A percentile compares a stretch with the other conserved stretches of the same genome.
These are phyloP conservation scores for Wickerhamomyces sydowiorum DNA, from an alignment of 805 yeast genomes.

Conservation along the genomic window DNA sequence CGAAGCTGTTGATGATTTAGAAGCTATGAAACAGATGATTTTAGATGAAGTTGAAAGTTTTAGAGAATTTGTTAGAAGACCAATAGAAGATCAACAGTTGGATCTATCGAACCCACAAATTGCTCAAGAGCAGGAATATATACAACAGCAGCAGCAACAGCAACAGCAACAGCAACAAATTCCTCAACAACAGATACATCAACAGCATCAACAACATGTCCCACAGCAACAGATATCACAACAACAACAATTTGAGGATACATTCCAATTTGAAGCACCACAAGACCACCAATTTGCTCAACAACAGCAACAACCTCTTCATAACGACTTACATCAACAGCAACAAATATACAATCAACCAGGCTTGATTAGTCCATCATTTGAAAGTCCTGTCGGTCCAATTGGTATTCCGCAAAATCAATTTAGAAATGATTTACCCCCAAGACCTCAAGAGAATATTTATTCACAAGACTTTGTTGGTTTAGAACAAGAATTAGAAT, in stretches of 20 bases:
- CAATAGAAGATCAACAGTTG: slow-evolving; percentile 50
- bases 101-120: slow-evolving; percentile 28
- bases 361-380: slow-evolving; percentile 4
- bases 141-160: slow-evolving; percentile 5
- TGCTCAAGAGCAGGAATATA: slow-evolving; percentile 4
- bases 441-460: slow-evolving; percentile 53
- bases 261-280: neutral
- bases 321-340: slow-evolving; percentile 12
- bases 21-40: slow-evolving; percentile 68
- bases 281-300: slow-evolving; percentile 11
- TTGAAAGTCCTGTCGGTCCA: slow-evolving; percentile 25
- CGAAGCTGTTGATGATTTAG: slow-evolving; percentile 78
- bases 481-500: slow-evolving; percentile 61
- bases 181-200: slow-evolving; percentile 7
- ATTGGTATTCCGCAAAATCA: slow-evolving; percentile 47
- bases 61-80: slow-evolving; percentile 76
- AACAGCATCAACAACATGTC: slow-evolving; percentile 13
- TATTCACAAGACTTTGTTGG: slow-evolving; percentile 30
- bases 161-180: slow-evolving; percentile 15
- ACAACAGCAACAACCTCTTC: slow-evolving; percentile 11
- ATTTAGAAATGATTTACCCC: slow-evolving; percentile 44
- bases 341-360: slow-evolving; percentile 13
- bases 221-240: slow-evolving; percentile 11
- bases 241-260: slow-evolving; percentile 4
- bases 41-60: slow-evolving; percentile 73